These are phyloP conservation scores for Zoysia pacifica DNA, from an alignment of 176 grass and related monocot species.

Conservation along the genomic window DNA sequence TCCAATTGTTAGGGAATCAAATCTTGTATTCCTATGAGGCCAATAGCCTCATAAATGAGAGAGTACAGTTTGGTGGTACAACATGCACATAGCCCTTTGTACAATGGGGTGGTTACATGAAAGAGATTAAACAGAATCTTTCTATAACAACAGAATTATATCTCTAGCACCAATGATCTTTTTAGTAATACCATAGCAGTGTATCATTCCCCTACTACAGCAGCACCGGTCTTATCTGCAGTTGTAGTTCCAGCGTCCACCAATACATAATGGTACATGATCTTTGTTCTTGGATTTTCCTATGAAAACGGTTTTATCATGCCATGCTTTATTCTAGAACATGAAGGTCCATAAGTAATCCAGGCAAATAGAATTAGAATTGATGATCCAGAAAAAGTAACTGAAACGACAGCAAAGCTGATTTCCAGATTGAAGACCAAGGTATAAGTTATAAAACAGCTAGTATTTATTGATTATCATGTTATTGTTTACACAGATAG, in stretches of 20 bases:
- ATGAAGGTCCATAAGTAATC: not conserved
- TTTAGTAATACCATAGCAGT: no score
- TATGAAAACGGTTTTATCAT: not conserved
- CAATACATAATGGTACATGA: not conserved
- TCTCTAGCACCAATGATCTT: no score
- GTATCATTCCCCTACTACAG: not conserved
- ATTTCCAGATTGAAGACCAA: not conserved
- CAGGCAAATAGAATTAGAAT: not conserved
- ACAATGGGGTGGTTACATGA: no score
- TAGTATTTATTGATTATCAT: slow-evolving; percentile 38
- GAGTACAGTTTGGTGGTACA: no score
- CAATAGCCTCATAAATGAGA: no score
- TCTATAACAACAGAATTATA: no score
- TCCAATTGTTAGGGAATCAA: not conserved
- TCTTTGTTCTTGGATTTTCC: not conserved
- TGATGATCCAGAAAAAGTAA: slow-evolving; percentile 2
- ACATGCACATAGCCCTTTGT: no score
- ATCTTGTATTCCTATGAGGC: no score
- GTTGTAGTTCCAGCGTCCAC: not conserved
- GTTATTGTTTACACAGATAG: slow-evolving; percentile 18
- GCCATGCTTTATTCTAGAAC: slow-evolving; percentile 22
- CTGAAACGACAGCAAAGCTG: not conserved
- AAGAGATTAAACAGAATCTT: no score
- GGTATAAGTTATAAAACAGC: not conserved
- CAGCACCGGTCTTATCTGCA: not conserved